A percentile compares a stretch with the other conserved stretches of the same genome.
phyloP scores from a whole-genome alignment of 805 yeast species.

The Candida sithepensis region DNA sequence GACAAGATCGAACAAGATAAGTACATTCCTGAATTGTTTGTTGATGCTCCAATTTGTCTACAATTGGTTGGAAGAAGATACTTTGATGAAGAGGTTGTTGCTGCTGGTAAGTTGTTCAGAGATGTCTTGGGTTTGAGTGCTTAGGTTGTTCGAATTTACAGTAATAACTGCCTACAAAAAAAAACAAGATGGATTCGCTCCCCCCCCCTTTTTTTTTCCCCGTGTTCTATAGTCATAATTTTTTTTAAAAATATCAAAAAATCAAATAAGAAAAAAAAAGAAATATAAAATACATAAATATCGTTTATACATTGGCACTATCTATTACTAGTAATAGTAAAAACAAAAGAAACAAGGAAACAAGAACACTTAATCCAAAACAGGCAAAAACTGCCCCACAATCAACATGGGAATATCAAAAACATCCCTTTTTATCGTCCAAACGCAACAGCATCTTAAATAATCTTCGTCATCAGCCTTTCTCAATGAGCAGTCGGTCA shows the following conservation, averaged over 20 bases:
- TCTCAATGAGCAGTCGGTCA: slow-evolving; percentile 46
- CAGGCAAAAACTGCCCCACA: slow-evolving; percentile 77
- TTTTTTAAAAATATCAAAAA: not conserved
- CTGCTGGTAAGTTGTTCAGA: slow-evolving; percentile 30
- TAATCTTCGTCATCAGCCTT: slow-evolving; percentile 37
- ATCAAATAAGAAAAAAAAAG: not conserved
- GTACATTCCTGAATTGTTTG: slow-evolving; percentile 44
- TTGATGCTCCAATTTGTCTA: slow-evolving; percentile 52
- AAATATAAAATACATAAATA: not conserved
- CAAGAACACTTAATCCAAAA: slow-evolving; percentile 34
- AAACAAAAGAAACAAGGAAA: no score
- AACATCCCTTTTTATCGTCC: slow-evolving; percentile 82
- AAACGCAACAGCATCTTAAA: slow-evolving; percentile 66
- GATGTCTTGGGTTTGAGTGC: slow-evolving; percentile 20
- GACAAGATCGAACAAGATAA: slow-evolving; percentile 46
- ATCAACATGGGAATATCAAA: slow-evolving; percentile 83
- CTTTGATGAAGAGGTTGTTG: slow-evolving; percentile 53
- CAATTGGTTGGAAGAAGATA: slow-evolving; percentile 54
- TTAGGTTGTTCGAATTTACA: no score
- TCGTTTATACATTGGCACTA: not conserved
- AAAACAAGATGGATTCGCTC: no score
- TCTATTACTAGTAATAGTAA: not conserved
- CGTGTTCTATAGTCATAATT: not conserved
- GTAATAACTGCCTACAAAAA: no score
- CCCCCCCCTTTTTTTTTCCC: not conserved